Conservation (phyloP, 345 rosid species). For the Turritis glabra region DNA sequence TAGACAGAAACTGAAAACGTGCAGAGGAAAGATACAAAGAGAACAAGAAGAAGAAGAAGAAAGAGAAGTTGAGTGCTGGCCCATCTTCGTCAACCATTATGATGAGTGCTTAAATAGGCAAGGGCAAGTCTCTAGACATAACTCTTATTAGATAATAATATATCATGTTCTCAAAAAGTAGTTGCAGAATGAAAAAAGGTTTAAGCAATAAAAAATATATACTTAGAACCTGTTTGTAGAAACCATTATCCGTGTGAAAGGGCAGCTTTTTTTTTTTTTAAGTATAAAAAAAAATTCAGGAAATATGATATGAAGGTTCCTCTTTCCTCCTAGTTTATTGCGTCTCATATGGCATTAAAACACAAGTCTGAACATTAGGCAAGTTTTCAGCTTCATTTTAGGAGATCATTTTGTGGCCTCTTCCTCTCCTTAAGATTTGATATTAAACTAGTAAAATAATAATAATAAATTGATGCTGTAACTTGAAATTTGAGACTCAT, state of each 20-base stretch:
- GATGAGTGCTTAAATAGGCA: slow-evolving; percentile 53
- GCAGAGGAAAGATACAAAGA: slow-evolving; percentile 42
- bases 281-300: neutral
- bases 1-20: slow-evolving; percentile 42
- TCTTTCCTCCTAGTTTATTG: slow-evolving; percentile 26
- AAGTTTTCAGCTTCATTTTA: slow-evolving; percentile 52
- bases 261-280: slow-evolving; percentile 27
- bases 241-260: slow-evolving; percentile 36
- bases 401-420: slow-evolving; percentile 46
- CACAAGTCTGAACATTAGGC: slow-evolving; percentile 48
- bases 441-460: slow-evolving; percentile 9
- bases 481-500: slow-evolving; percentile 33
- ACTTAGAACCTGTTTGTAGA: neutral
- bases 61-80: slow-evolving; percentile 53
- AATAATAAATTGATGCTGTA: slow-evolving; percentile 4
- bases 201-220: slow-evolving; percentile 19
- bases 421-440: slow-evolving; percentile 23
- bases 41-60: slow-evolving; percentile 10
- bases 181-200: slow-evolving; percentile 33
- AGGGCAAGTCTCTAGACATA: slow-evolving; percentile 38
- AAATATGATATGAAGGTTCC: slow-evolving; percentile 37
- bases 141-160: slow-evolving; percentile 23
- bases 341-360: slow-evolving; percentile 37
- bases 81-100: slow-evolving; percentile 37
- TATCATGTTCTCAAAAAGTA: slow-evolving; percentile 28